phyloP scores from a whole-genome alignment of 1,284 basidiomycete genomes.

The Ganoderma lingzhi region DNA sequence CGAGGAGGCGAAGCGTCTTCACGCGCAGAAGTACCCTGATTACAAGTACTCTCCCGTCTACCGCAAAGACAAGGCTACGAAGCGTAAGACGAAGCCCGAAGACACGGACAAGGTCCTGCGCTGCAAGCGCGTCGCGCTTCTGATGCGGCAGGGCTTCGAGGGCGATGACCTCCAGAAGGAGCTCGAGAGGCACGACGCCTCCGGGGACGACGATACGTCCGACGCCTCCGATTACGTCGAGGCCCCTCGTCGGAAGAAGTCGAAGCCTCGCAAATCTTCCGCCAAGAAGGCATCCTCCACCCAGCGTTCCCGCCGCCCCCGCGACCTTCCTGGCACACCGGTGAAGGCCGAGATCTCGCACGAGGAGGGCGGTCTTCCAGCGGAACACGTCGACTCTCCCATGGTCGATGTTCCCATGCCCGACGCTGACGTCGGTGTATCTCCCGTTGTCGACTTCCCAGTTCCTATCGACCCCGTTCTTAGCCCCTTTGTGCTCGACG shows the following conservation, averaged over 20 bases:
- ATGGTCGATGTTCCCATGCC: not conserved
- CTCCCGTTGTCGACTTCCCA: not conserved
- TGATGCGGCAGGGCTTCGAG: conserved; percentile 51
- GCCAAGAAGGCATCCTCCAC: conserved; percentile 12
- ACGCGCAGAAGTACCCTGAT: conserved; percentile 58
- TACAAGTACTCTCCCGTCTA: conserved; percentile 62
- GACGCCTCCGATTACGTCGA: conserved; percentile 24
- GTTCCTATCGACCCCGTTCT: not conserved
- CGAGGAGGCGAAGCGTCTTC: conserved; percentile 55
- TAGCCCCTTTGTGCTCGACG: not conserved
- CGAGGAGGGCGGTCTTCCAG: not conserved
- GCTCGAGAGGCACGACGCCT: conserved; percentile 33
- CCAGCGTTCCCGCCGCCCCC: conserved; percentile 10
- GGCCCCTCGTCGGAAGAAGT: conserved; percentile 12
- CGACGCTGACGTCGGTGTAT: not conserved
- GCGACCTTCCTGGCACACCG: not conserved
- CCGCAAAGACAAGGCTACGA: conserved; percentile 40
- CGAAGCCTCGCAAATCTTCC: conserved; percentile 11
- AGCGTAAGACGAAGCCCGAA: conserved; percentile 43
- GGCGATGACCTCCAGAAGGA: conserved; percentile 46
- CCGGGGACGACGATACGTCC: conserved; percentile 17
- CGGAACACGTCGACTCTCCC: not conserved
- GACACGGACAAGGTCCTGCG: conserved; percentile 45
- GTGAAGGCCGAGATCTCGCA: conserved; percentile 11
- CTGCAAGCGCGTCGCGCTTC: conserved; percentile 52